A percentile compares a stretch with the other conserved stretches of the same genome.
These are phyloP conservation scores for Fusarium sp. DNA, from an alignment of 2,329 filamentous ascomycete species.

Conservation along the genomic window DNA sequence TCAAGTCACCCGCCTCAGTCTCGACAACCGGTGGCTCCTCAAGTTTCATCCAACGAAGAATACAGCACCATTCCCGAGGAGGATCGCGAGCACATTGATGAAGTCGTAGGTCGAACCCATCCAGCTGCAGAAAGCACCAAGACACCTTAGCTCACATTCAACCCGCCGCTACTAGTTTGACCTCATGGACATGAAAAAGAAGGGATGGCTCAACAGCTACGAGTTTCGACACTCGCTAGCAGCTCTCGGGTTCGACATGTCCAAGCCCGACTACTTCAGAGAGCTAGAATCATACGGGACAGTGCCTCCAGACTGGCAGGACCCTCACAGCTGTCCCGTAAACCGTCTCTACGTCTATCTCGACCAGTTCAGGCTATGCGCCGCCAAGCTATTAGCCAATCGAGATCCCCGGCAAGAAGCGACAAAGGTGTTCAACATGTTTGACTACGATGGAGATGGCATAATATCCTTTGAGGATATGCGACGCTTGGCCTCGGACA, in stretches of 20 bases:
- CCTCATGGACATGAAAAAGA: slow-evolving; percentile 96
- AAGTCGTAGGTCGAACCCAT: slow-evolving; percentile 75
- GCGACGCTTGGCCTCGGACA: slow-evolving; percentile 85
- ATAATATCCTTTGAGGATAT: slow-evolving; percentile 91
- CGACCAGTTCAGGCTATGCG: slow-evolving; percentile 72
- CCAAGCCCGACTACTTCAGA: slow-evolving; percentile 85
- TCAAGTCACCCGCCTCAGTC: slow-evolving; percentile 49
- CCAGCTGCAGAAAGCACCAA: neutral
- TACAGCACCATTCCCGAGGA: slow-evolving; percentile 77
- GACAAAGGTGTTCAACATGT: slow-evolving; percentile 88
- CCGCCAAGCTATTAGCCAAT: slow-evolving; percentile 82
- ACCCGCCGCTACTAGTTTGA: slow-evolving; percentile 72
- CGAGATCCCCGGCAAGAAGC: slow-evolving; percentile 94
- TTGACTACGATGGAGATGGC: slow-evolving; percentile 93
- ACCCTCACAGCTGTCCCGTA: slow-evolving; percentile 56
- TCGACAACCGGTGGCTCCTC: slow-evolving; percentile 49
- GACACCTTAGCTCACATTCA: slow-evolving; percentile 30
- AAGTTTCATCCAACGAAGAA: slow-evolving; percentile 53
- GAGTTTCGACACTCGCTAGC: slow-evolving; percentile 97
- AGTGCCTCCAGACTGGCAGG: slow-evolving; percentile 70
- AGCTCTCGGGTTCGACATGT: slow-evolving; percentile 91
- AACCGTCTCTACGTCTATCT: slow-evolving; percentile 64
- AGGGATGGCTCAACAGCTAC: slow-evolving; percentile 95
- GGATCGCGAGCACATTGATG: slow-evolving; percentile 91
- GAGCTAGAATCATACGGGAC: slow-evolving; percentile 86